Conservation (phyloP, 2,329 filamentous ascomycete genomes). For the Metarhizium album region DNA sequence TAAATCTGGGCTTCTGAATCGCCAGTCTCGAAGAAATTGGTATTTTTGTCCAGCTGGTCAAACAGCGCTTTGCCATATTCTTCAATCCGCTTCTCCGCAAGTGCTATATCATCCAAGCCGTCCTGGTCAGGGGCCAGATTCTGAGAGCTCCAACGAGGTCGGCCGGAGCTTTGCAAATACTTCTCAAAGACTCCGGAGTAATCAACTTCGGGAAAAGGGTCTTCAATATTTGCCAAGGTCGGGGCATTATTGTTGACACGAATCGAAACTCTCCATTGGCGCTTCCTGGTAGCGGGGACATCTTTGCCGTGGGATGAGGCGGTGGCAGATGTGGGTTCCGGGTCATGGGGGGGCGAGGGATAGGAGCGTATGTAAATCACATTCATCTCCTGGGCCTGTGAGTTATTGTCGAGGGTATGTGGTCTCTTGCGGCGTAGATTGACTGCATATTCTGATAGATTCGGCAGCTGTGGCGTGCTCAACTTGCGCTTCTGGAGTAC, state of each 20-base stretch:
- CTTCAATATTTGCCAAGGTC: slow-evolving; percentile 9
- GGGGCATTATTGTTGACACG: slow-evolving; percentile 11
- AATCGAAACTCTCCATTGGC: slow-evolving; percentile 15
- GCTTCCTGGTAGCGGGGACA: slow-evolving; percentile 6
- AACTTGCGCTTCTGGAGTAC: neutral
- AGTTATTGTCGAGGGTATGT: slow-evolving; percentile 1
- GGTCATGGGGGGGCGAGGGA: slow-evolving; percentile 6
- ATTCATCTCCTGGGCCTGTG: slow-evolving; percentile 12
- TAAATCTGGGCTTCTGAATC: slow-evolving; percentile 13
- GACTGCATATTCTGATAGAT: slow-evolving; percentile 5
- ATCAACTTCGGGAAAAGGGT: slow-evolving; percentile 15
- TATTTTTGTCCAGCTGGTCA: slow-evolving; percentile 10
- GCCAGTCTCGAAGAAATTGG: slow-evolving; percentile 6
- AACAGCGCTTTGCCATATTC: slow-evolving; percentile 13
- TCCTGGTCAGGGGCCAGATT: slow-evolving; percentile 8
- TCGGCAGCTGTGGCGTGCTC: neutral
- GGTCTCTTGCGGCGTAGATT: slow-evolving; percentile 4
- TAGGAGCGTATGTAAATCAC: slow-evolving; percentile 11
- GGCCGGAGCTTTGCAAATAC: slow-evolving; percentile 16
- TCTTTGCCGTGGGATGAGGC: neutral
- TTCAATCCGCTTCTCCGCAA: slow-evolving; percentile 12
- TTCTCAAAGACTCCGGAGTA: slow-evolving; percentile 16
- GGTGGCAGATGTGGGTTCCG: neutral
- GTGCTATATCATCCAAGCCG: slow-evolving; percentile 6
- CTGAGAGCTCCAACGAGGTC: slow-evolving; percentile 12